Evolutionary conservation across 2,329 filamentous ascomycete genomes (phyloP).

Genomic region (Pseudogymnoascus sp.): DNA sequence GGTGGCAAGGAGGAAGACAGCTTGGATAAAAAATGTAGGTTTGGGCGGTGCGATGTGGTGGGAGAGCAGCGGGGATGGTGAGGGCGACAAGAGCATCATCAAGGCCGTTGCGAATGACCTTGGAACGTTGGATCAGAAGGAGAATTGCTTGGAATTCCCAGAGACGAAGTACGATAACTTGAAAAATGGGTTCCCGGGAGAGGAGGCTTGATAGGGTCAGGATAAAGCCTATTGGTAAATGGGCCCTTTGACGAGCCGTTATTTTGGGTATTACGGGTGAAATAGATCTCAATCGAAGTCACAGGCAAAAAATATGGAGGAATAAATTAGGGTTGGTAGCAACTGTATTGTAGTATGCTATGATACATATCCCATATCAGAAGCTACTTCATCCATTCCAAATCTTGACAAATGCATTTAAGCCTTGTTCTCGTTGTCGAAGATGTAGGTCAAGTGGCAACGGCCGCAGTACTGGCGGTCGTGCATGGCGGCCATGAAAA

Average conservation of each 20-base stretch:
- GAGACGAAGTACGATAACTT: slow-evolving; percentile 66
- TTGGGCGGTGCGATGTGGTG: slow-evolving; percentile 97
- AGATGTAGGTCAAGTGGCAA: slow-evolving; percentile 68
- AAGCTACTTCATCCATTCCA: slow-evolving; percentile 7
- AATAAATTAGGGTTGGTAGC: slow-evolving; percentile 7
- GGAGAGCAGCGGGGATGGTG: slow-evolving; percentile 77
- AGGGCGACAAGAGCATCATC: slow-evolving; percentile 61
- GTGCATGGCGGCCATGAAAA: slow-evolving; percentile 99
- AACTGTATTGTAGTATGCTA: slow-evolving; percentile 5
- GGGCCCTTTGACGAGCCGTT: background rate
- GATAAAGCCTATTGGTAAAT: background rate
- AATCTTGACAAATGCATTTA: slow-evolving; percentile 10
- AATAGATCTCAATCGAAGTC: background rate
- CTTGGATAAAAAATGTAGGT: slow-evolving; percentile 58
- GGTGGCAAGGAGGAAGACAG: slow-evolving; percentile 62
- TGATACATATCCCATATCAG: slow-evolving; percentile 4
- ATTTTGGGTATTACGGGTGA: background rate
- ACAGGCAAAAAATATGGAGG: background rate
- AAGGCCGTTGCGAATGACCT: slow-evolving; percentile 52
- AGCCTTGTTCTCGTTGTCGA: slow-evolving; percentile 49
- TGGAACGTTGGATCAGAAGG: slow-evolving; percentile 41
- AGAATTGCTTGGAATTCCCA: slow-evolving; percentile 59
- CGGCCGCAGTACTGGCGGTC: slow-evolving; percentile 74
- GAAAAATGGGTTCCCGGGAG: slow-evolving; percentile 44
- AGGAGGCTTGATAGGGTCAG: slow-evolving; percentile 32